Evolutionary conservation across 192 early-diverging fungal genomes (phyloP).

Genomic region (Coemansia sp.): DNA sequence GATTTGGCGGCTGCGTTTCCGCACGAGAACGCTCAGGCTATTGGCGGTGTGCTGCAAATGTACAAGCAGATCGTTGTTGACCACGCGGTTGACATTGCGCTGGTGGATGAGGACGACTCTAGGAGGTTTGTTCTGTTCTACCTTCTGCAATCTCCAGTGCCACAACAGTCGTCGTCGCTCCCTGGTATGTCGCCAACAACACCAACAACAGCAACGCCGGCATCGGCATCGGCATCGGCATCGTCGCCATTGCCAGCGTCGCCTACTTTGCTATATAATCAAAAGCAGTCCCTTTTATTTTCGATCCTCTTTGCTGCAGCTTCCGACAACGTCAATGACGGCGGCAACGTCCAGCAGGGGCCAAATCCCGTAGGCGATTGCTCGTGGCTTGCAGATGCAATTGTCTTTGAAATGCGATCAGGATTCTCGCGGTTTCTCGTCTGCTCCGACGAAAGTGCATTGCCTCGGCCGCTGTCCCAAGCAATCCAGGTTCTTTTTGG

Average conservation of each 20-base stretch:
- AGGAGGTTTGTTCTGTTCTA: constrained; percentile 46
- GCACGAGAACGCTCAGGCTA: constrained; percentile 12
- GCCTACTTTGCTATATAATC: background rate
- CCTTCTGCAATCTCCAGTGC: constrained; percentile 25
- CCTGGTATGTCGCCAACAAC: background rate
- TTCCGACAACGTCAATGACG: background rate
- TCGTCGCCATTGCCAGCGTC: background rate
- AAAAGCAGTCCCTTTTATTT: background rate
- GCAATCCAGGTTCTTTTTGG: constrained; percentile 39
- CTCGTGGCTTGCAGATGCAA: constrained; percentile 34
- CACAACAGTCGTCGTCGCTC: background rate
- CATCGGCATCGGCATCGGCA: background rate
- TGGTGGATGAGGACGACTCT: constrained; percentile 18
- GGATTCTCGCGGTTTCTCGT: constrained; percentile 39
- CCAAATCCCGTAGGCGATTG: background rate
- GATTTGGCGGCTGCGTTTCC: constrained; percentile 25
- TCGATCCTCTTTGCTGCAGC: constrained; percentile 1
- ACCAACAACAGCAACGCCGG: background rate
- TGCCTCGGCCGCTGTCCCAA: constrained; percentile 19
- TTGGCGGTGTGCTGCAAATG: constrained; percentile 18
- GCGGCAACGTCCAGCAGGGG: background rate
- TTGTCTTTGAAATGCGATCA: constrained; percentile 44
- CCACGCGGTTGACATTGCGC: background rate
- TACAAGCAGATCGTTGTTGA: constrained; percentile 23
- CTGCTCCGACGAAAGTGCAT: constrained; percentile 7